phyloP scores from a whole-genome alignment of 2,329 filamentous ascomycete genomes.

The Sclerotinia sclerotiorum region DNA sequence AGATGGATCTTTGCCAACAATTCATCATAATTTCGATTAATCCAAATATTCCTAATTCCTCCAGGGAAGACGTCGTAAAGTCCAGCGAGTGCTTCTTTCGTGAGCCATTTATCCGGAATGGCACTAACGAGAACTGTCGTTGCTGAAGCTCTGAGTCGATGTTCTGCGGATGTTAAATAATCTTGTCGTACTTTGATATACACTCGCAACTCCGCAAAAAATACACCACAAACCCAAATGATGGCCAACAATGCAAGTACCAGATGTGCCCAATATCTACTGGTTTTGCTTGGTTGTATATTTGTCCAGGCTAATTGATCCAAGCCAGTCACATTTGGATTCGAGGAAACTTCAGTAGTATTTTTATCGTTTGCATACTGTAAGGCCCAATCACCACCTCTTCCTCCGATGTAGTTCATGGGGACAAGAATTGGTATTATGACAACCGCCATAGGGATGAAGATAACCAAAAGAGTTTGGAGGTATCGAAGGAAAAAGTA shows the following conservation, averaged over 20 bases:
- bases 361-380: constrained; percentile 40
- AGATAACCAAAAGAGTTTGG: constrained; percentile 83
- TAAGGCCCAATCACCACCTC: constrained; percentile 48
- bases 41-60: constrained; percentile 92
- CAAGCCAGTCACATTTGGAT: constrained; percentile 53
- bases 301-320: constrained; percentile 74
- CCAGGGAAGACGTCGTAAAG: constrained; percentile 96
- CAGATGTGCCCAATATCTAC: constrained; percentile 78
- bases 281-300: constrained; percentile 21
- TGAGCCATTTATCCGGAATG: constrained; percentile 90
- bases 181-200: constrained; percentile 94
- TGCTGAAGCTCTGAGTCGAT: constrained; percentile 87
- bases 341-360: constrained; percentile 23
- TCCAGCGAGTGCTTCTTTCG: constrained; percentile 73
- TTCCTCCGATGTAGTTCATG: constrained; percentile 74
- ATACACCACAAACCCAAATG: constrained; percentile 80
- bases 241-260: constrained; percentile 76
- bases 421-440: constrained; percentile 85
- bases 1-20: constrained; percentile 80
- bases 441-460: constrained; percentile 75
- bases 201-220: constrained; percentile 80
- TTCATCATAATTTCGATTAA: constrained; percentile 84
- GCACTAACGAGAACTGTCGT: constrained; percentile 92
- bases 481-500: constrained; percentile 97
- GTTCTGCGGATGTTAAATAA: constrained; percentile 90